Conservation (phyloP, 768 basidiomycete genomes). For the Scleroderma bovista region DNA sequence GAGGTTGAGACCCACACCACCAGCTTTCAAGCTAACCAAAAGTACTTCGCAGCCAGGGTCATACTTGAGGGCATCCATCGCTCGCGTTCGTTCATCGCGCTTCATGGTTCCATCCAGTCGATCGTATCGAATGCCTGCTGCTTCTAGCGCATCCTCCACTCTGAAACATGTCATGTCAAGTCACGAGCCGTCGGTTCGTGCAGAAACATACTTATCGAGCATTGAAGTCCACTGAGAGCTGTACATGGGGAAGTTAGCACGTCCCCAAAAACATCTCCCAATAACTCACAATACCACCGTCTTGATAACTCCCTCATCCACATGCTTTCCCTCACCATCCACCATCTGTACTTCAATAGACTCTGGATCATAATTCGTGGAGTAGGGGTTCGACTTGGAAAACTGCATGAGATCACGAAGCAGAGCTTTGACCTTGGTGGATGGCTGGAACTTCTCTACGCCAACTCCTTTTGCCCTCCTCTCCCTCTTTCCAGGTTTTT, state of each 20-base stretch:
- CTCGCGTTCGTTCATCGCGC: slow-evolving; percentile 84
- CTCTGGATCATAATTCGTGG: slow-evolving; percentile 77
- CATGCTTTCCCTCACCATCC: slow-evolving; percentile 63
- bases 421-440: slow-evolving; percentile 86
- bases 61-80: slow-evolving; percentile 88
- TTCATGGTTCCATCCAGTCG: slow-evolving; percentile 98
- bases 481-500: slow-evolving; percentile 60
- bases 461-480: slow-evolving; percentile 52
- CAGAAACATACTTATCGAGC: slow-evolving; percentile 70
- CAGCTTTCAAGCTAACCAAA: slow-evolving; percentile 92
- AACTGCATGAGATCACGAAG: slow-evolving; percentile 75
- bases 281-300: slow-evolving; percentile 89
- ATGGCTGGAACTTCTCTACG: slow-evolving; percentile 60
- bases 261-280: slow-evolving; percentile 10
- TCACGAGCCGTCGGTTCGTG: background rate
- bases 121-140: slow-evolving; percentile 79
- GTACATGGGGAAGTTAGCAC: slow-evolving; percentile 10
- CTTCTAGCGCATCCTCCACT: slow-evolving; percentile 84
- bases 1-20: slow-evolving; percentile 94
- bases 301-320: slow-evolving; percentile 73
- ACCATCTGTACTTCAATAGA: slow-evolving; percentile 72
- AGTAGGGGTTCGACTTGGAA: slow-evolving; percentile 81
- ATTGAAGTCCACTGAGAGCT: slow-evolving; percentile 95
- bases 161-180: slow-evolving; percentile 32
- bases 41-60: slow-evolving; percentile 92